phyloP scores from a whole-genome alignment of 2,329 filamentous ascomycete species.

The Byssochlamys sp. region DNA sequence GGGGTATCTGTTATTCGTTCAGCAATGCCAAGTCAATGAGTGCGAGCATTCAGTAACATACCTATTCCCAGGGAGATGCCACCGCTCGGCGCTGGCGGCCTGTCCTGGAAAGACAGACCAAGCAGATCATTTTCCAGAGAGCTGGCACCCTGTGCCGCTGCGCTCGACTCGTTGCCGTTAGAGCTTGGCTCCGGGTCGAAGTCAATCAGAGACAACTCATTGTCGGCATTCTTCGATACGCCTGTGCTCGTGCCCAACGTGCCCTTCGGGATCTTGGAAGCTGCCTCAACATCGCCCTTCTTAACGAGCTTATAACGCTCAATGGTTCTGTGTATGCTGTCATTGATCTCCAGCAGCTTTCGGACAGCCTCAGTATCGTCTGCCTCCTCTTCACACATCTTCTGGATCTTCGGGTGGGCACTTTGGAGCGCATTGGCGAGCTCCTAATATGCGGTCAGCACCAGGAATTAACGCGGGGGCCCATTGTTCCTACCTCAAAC shows the following conservation, averaged over 20 bases:
- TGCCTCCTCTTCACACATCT: slow-evolving; percentile 98
- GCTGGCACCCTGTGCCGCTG: slow-evolving; percentile 45
- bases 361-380: slow-evolving; percentile 93
- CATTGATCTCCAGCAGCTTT: slow-evolving; percentile 92
- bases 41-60: slow-evolving; percentile 29
- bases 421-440: slow-evolving; percentile 79
- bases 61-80: slow-evolving; percentile 75
- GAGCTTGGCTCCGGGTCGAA: slow-evolving; percentile 56
- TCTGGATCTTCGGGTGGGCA: slow-evolving; percentile 96
- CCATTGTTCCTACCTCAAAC: slow-evolving; percentile 45
- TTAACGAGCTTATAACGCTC: slow-evolving; percentile 93
- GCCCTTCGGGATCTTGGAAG: slow-evolving; percentile 72
- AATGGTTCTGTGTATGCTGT: slow-evolving; percentile 94
- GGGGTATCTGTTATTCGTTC: slow-evolving; percentile 24
- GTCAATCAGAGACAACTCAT: slow-evolving; percentile 88
- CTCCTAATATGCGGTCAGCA: slow-evolving; percentile 46
- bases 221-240: slow-evolving; percentile 55
- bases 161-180: slow-evolving; percentile 34
- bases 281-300: slow-evolving; percentile 79
- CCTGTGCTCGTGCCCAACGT: slow-evolving; percentile 60
- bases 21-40: slow-evolving; percentile 42
- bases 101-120: slow-evolving; percentile 70
- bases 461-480: background rate
- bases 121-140: slow-evolving; percentile 83
- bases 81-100: slow-evolving; percentile 62